Base-by-base conservation (phyloP, 345 rosid genomes). In the Citrus sp. region DNA sequence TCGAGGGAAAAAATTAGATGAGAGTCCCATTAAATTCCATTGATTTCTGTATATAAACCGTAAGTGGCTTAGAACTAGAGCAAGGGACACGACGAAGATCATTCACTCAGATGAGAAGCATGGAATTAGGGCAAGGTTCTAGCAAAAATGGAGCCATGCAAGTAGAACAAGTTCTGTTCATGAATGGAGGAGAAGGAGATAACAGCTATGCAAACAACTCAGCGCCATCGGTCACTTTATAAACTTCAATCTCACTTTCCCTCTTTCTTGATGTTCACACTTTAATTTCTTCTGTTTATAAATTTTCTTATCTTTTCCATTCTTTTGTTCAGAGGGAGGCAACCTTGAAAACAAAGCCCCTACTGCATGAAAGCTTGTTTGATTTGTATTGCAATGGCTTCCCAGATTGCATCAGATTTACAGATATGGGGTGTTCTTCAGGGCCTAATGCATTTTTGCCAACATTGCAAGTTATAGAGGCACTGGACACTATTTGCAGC, bases 161-260 rank as follows among this genome's bases (percentile, higher is more conserved):
- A 12, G 9, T 65, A 3, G 51, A 35, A 9, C 34, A 72, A 32
- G 49, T 72, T 51, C 64, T 77, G 0, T 77, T 59, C 64, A 66
- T 81, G 78, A 81, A 72, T 27, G 70, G 35, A 42, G 78, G 84
- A 72, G 70, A 77, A 19, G 84, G 80, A 64, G 77, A 76, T 2
- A 56, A 55, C 7, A 76, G 84, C 67, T 77, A 81, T 59, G 73
- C 77, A n/a, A 77, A 66, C 21, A 81, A 77, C 64, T 81, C 78
- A 16, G 32, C 49, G 19, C 34, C 28, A 71, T 77, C 72, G 62
- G 83, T 72, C 8, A 42, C 13, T 42, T 8, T 40, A 46, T 46
- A 10, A 46, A 46, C 18, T 46, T 46, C 18, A 46, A 46, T 46
- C 51, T 46, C 51, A 2, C 16, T 46, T 46, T 28, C 19, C 25